A percentile compares a stretch with the other conserved stretches of the same genome.
Conservation (phyloP, 352 stramenopile species). For the Bremia lactucae region DNA sequence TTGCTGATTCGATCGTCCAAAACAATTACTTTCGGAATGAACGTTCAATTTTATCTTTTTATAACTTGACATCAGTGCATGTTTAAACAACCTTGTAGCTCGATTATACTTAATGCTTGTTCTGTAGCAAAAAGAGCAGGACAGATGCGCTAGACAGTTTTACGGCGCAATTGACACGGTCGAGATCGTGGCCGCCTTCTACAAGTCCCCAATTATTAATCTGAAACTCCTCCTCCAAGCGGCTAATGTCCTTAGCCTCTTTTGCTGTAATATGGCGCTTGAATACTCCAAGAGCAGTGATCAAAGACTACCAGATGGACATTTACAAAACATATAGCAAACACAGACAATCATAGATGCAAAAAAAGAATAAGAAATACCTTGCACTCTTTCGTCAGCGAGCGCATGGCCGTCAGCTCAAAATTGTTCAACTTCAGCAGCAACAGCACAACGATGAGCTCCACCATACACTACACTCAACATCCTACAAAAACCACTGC, state of each 20-base stretch:
- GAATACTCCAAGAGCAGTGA: conserved; percentile 67
- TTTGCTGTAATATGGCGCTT: conserved; percentile 80
- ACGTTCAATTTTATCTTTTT: background rate
- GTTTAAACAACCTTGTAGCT: conserved; percentile 1
- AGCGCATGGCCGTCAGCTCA: conserved; percentile 63
- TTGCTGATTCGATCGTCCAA: too few relatives aligned
- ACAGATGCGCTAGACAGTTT: conserved; percentile 78
- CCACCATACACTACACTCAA: background rate
- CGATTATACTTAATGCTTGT: conserved; percentile 29
- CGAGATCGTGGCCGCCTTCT: conserved; percentile 81
- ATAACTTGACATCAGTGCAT: background rate
- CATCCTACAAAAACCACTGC: background rate
- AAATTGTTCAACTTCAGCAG: conserved; percentile 47
- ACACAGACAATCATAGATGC: background rate
- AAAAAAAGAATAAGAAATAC: conserved; percentile 12
- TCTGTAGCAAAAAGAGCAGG: conserved; percentile 76
- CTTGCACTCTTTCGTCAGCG: conserved; percentile 82
- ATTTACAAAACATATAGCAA: conserved; percentile 1
- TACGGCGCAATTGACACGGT: conserved; percentile 79
- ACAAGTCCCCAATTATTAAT: conserved; percentile 83
- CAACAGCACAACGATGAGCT: background rate
- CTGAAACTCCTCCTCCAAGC: conserved; percentile 84
- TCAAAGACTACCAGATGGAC: conserved; percentile 44
- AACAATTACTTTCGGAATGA: too few relatives aligned
- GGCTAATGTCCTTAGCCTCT: conserved; percentile 76